Base-by-base conservation (phyloP, 805 yeast genomes). In the Teunomyces funiuensis region DNA sequence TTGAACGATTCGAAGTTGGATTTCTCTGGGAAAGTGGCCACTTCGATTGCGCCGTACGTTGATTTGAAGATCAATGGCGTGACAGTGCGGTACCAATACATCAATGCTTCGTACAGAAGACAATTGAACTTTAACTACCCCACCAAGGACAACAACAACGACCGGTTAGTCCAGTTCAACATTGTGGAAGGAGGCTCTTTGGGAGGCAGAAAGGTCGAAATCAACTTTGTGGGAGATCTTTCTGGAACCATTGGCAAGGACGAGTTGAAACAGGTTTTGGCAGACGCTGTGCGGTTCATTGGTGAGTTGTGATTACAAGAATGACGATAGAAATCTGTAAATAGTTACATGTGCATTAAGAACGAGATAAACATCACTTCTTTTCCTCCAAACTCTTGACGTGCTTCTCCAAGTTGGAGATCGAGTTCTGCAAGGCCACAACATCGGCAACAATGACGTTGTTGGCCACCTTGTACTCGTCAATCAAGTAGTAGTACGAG, bases 391-490 rank as follows among this genome's bases (percentile, higher is more conserved):
- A 71, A 2, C 72, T 64, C 63, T 76, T 77, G 48, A 87, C 85
- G 54, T 83, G 87, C 49, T 76, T 75, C 57, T 84, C 91, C 55
- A 87, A 76, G 46, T 72, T 74, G 51, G 77, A 70, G 46, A 87
- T 80, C 19, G 88, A 79, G 53, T 76, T 78, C 50, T 84, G 85
- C 56, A 88, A 76, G 17, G 80, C 65, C 40, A 85, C 69, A 15
- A 88, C 85, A 56, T 88, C 96, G 39, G 87, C 78, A 43, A 86
- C 74, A 43, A 88, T 78, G 14, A 84, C 84, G 52, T 76, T 77
- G 60, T 83, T 85, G 51, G 91, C 77, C 46, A 75, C 70, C 60
- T 83, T 81, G 73, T 85, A 86, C 61, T 85, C 85, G 55, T 87
- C 93, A 44, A 86, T 63, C 50, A 86, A 71, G 63, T 86, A 88